Evolutionary conservation across 371 early-diverging fungal species (phyloP).

Genomic region (Batrachochytrium dendrobatidis): DNA sequence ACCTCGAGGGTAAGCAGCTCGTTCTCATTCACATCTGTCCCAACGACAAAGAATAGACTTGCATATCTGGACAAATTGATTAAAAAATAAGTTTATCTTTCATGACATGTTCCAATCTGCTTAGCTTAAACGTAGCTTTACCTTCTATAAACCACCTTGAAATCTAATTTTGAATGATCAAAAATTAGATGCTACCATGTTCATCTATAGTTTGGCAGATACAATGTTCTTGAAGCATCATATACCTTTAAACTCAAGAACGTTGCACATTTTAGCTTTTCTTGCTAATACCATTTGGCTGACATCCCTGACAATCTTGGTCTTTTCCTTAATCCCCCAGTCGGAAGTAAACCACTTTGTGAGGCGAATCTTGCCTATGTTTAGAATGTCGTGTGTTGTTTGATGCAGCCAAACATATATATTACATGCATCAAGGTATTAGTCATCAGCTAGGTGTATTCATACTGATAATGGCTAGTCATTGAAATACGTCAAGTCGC

Average conservation of each 20-base stretch:
- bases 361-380: conserved; percentile 85
- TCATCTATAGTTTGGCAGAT: neutral
- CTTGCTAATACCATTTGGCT: conserved; percentile 82
- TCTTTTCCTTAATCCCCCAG: conserved; percentile 80
- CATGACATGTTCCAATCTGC: no score
- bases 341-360: conserved; percentile 94
- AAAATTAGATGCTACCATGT: neutral
- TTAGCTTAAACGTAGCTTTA: conserved; percentile 17
- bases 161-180: conserved; percentile 45
- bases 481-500: no score
- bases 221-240: neutral
- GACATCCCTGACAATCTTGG: conserved; percentile 91
- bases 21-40: conserved; percentile 83
- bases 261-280: conserved; percentile 93
- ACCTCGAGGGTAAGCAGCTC: conserved; percentile 89
- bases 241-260: conserved; percentile 88
- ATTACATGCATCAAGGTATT: neutral
- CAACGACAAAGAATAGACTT: conserved; percentile 90
- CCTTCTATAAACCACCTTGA: conserved; percentile 89
- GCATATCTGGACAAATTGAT: conserved; percentile 86
- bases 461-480: neutral
- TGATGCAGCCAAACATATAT: neutral
- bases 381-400: conserved; percentile 31
- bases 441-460: neutral
- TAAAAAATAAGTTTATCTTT: conserved; percentile 13